Percentiles rank a stretch among this genome's conserved stretches.
These are phyloP conservation scores for Urtica urens DNA, from an alignment of 306 rosid species.

Conservation along the genomic window DNA sequence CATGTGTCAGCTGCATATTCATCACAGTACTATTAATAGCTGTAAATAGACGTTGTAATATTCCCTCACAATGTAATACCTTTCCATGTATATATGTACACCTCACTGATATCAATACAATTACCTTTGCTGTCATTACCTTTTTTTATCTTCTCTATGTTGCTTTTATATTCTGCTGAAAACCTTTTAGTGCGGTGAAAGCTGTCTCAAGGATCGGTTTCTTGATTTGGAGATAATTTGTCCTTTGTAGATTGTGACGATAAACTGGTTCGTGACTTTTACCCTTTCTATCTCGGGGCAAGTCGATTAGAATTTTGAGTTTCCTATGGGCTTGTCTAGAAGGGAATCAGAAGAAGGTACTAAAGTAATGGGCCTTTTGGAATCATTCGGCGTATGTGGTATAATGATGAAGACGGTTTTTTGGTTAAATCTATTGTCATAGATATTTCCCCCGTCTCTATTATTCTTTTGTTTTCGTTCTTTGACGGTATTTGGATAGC, in stretches of 20 bases:
- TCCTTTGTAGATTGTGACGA: no score
- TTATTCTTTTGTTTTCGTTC: no score
- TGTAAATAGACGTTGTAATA: no score
- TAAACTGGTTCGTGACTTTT: not conserved
- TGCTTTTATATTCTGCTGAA: no score
- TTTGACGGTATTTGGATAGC: no score
- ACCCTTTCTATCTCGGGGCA: not conserved
- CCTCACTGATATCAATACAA: no score
- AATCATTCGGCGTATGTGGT: not conserved
- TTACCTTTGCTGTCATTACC: no score
- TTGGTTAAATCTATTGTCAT: not conserved
- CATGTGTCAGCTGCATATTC: no score
- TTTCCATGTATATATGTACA: no score
- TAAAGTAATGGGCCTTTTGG: not conserved
- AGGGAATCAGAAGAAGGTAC: not conserved
- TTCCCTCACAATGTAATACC: no score
- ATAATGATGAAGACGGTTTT: not conserved
- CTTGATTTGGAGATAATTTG: not conserved
- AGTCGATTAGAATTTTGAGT: not conserved
- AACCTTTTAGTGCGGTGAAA: not conserved
- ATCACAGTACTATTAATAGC: no score
- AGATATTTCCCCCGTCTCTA: not conserved
- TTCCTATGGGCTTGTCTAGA: not conserved
- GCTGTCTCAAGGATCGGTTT: not conserved
- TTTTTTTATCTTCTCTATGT: no score